Base-by-base conservation (phyloP, 768 basidiomycete species). In the Serendipita sp. region DNA sequence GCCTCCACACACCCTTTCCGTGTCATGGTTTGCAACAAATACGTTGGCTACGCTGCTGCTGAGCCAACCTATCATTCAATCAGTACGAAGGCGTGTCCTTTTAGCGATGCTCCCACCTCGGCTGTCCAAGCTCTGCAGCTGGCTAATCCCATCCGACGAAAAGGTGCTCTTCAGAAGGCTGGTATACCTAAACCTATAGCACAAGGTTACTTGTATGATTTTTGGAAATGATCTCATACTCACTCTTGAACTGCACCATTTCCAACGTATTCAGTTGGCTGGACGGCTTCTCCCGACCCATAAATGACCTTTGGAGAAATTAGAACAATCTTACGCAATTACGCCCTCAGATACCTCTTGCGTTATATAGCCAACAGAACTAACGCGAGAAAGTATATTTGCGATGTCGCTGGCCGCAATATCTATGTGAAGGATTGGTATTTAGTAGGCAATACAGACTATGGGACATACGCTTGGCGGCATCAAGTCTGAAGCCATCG, bases 21-120 rank as follows among this genome's bases (percentile, higher is more conserved):
- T 86, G 67, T 87, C 86, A 65, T 86, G 85, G 68, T 87, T 85
- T 0, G 81, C 75, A 65, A 86, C 84, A 66, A 86, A 86, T 4
- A 83, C 79, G 67, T 86, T 87, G 0, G 85, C 85, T 15, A 69
- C 68, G 0, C 16, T 18, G n/a, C 30, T 51, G 30, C 79, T 52
- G 1, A 85, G 75, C 85, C 84, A 88, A 1, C 83, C 83, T 84
- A 63, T 16, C 15, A 18, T 23, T 63, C 13, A 5, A 1, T 41
- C 5, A 13, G 41, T 13, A 41, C 13, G 13, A 41, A 3, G 1
- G 2, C 13, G 1, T 5, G 13, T 5, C 5, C 5, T 41, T 13
- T 41, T 5, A 41, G 5, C 41, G 13, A 41, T 5, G 41, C 41
- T 41, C 23, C 23, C 65, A 80, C 83, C 83, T 70, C 71, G 74